Conservation (phyloP, 2,329 filamentous ascomycete species). For the Exophiala phaeomuriformis region DNA sequence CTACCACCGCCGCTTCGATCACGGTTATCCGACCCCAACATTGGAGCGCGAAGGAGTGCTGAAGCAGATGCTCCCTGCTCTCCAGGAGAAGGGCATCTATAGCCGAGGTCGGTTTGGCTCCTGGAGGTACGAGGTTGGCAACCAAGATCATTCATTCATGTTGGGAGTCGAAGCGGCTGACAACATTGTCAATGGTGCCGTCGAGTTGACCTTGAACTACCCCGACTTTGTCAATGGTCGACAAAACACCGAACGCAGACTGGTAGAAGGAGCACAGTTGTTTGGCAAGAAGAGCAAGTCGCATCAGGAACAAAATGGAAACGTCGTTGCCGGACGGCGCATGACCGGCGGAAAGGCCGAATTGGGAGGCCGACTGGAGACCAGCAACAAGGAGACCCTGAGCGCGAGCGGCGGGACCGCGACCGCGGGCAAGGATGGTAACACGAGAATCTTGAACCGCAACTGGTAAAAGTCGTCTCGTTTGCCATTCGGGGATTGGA, state of each 20-base stretch:
- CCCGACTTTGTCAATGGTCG: slow-evolving; percentile 85
- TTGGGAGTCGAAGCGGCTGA: slow-evolving; percentile 89
- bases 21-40: slow-evolving; percentile 92
- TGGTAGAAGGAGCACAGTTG: slow-evolving; percentile 55
- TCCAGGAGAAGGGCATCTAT: slow-evolving; percentile 85
- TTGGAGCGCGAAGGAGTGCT: slow-evolving; percentile 94
- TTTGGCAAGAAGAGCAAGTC: slow-evolving; percentile 42
- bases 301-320: slow-evolving; percentile 7
- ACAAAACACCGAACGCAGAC: slow-evolving; percentile 55
- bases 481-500: neutral
- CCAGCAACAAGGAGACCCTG: slow-evolving; percentile 12
- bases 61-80: slow-evolving; percentile 83
- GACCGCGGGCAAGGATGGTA: slow-evolving; percentile 13
- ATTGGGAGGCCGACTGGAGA: slow-evolving; percentile 23
- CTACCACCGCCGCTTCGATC: slow-evolving; percentile 95
- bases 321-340: slow-evolving; percentile 21
- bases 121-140: slow-evolving; percentile 96
- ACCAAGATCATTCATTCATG: slow-evolving; percentile 98
- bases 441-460: slow-evolving; percentile 14
- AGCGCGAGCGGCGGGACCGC: slow-evolving; percentile 13
- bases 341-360: slow-evolving; percentile 27
- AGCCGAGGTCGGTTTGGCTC: slow-evolving; percentile 94
- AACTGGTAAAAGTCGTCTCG: slow-evolving; percentile 1
- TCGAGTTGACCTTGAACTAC: slow-evolving; percentile 92
- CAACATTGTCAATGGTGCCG: slow-evolving; percentile 78